Conservation (phyloP, 495 filamentous ascomycete species). For the Aspergillus wentii region DNA sequence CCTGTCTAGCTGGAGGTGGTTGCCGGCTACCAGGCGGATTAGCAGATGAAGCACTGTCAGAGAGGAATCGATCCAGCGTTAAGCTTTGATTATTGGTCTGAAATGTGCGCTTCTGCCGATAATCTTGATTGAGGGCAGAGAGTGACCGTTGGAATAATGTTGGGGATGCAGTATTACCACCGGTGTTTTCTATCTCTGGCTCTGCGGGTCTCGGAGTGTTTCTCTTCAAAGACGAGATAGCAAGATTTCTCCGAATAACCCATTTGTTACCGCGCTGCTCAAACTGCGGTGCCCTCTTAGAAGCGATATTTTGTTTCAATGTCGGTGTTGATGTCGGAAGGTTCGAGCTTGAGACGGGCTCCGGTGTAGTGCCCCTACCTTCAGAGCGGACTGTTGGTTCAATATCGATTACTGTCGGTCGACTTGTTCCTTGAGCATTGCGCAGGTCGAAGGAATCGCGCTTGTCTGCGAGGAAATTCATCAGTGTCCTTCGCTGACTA, state of each 20-base stretch:
- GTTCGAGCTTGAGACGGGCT: constrained; percentile 1
- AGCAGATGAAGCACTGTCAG: constrained; percentile 9
- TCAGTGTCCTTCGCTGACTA: constrained; percentile 16
- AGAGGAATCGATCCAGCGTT: constrained; percentile 36
- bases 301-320: background rate
- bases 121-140: constrained; percentile 19
- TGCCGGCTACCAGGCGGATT: background rate
- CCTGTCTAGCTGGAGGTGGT: background rate
- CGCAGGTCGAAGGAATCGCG: constrained; percentile 6
- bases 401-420: constrained; percentile 1
- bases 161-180: constrained; percentile 10
- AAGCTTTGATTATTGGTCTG: constrained; percentile 15
- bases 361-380: constrained; percentile 3
- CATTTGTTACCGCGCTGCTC: constrained; percentile 27
- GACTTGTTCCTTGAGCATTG: constrained; percentile 4
- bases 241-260: constrained; percentile 31
- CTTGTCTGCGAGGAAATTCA: constrained; percentile 12
- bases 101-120: constrained; percentile 13
- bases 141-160: constrained; percentile 25
- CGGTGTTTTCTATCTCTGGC: constrained; percentile 26
- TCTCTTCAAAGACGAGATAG: constrained; percentile 28
- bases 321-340: constrained; percentile 1
- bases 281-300: constrained; percentile 6
- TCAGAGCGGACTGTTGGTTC: background rate
- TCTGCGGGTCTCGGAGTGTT: constrained; percentile 33